Percentiles rank a stretch among this genome's conserved stretches.
These are phyloP conservation scores for Exutisphaerella laricina DNA, from an alignment of 2,329 filamentous ascomycete species.

Conservation along the genomic window DNA sequence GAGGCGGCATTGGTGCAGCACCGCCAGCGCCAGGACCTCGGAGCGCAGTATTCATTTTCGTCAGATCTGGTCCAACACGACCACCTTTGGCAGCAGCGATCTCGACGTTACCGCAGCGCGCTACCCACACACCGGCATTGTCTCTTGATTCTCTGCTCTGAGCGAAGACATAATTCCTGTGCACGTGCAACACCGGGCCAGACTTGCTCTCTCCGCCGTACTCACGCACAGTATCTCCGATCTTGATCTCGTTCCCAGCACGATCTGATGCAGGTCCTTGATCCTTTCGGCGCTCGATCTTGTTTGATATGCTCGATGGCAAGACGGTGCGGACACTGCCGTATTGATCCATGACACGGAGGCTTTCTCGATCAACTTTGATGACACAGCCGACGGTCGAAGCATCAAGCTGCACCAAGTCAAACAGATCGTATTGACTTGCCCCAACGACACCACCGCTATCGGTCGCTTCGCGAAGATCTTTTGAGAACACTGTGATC, in stretches of 20 bases:
- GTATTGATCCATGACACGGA: slow-evolving; percentile 86
- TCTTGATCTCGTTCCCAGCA: slow-evolving; percentile 85
- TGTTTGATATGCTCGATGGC: slow-evolving; percentile 87
- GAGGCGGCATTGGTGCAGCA: slow-evolving; percentile 59
- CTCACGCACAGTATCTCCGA: slow-evolving; percentile 90
- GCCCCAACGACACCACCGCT: slow-evolving; percentile 77
- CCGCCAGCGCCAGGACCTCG: slow-evolving; percentile 51
- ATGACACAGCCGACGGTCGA: slow-evolving; percentile 89
- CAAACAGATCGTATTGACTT: slow-evolving; percentile 87
- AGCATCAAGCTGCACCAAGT: slow-evolving; percentile 88
- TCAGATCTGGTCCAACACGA: slow-evolving; percentile 72
- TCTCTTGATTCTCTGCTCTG: slow-evolving; percentile 79
- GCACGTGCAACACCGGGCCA: slow-evolving; percentile 88
- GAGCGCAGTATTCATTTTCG: slow-evolving; percentile 86
- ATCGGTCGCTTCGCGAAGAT: slow-evolving; percentile 87
- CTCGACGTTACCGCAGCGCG: slow-evolving; percentile 75
- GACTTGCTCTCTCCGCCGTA: slow-evolving; percentile 76
- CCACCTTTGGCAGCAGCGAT: slow-evolving; percentile 94
- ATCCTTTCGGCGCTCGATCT: slow-evolving; percentile 72
- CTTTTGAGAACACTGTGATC: slow-evolving; percentile 96
- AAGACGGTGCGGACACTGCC: slow-evolving; percentile 75
- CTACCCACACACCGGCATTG: slow-evolving; percentile 85
- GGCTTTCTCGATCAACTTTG: slow-evolving; percentile 89
- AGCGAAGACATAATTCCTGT: slow-evolving; percentile 86
- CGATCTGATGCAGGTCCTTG: slow-evolving; percentile 81